phyloP scores from a whole-genome alignment of 345 rosid genomes.

The Citrus inodora region DNA sequence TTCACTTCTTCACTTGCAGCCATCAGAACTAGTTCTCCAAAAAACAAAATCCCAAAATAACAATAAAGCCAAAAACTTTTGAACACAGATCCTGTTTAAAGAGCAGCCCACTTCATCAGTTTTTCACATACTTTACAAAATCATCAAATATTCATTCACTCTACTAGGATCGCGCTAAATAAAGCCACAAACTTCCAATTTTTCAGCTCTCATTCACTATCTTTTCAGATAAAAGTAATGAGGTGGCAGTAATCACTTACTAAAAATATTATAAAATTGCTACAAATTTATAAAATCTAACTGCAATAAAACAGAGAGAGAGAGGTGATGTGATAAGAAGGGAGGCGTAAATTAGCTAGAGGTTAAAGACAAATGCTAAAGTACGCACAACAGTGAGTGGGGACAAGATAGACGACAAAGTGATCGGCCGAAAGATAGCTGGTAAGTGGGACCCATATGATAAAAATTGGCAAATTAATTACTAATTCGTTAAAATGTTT shows the following conservation, averaged over 20 bases:
- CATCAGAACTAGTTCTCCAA: constrained; percentile 33
- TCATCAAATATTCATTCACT: neutral
- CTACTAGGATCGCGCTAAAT: neutral
- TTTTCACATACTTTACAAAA: constrained; percentile 3
- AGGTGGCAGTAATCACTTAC: neutral
- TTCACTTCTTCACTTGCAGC: constrained; percentile 67
- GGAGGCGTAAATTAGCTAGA: constrained; percentile 7
- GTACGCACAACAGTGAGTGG: constrained; percentile 5
- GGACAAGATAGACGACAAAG: constrained; percentile 31
- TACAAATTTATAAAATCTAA: neutral
- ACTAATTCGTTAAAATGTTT: neutral
- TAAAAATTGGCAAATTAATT: constrained; percentile 10
- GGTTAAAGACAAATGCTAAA: neutral
- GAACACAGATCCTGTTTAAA: constrained; percentile 22
- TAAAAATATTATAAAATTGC: neutral
- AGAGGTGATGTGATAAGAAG: constrained; percentile 14
- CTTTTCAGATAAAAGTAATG: neutral
- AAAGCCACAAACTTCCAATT: neutral
- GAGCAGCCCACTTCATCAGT: constrained; percentile 14
- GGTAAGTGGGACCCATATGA: constrained; percentile 24
- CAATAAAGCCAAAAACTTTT: constrained; percentile 10
- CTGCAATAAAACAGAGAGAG: constrained; percentile 25
- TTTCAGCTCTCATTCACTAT: neutral
- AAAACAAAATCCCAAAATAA: neutral
- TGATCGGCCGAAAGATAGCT: constrained; percentile 42